Conservation (phyloP, 305 asterid species). For the Plantago rigida region DNA sequence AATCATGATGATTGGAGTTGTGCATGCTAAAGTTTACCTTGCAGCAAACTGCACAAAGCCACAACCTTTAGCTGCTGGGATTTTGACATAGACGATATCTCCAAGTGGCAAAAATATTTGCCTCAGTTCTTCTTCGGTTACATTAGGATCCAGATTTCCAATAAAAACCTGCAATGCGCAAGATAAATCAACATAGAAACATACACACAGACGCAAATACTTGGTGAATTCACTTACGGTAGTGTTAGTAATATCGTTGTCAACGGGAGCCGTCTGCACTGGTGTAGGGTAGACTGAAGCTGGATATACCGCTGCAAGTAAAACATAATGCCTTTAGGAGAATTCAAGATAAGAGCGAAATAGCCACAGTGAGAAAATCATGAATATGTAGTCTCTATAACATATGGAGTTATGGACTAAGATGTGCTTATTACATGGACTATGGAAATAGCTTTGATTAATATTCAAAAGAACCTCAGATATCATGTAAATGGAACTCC, state of each 20-base stretch:
- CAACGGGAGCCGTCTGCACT: constrained; percentile 57
- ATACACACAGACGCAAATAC: background rate
- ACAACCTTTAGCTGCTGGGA: constrained; percentile 73
- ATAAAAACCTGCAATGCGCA: constrained; percentile 51
- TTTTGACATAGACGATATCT: constrained; percentile 72
- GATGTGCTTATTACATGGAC: too few species aligned
- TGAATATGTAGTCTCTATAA: background rate
- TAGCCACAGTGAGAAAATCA: constrained; percentile 16
- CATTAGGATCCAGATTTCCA: constrained; percentile 73
- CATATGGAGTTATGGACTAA: too few species aligned
- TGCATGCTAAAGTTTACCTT: constrained; percentile 37
- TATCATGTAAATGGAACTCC: background rate
- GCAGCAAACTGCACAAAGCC: constrained; percentile 78
- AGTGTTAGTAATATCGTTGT: constrained; percentile 60
- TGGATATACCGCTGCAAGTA: constrained; percentile 59
- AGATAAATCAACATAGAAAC: constrained; percentile 22
- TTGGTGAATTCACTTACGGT: constrained; percentile 48
- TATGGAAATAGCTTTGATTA: constrained; percentile 3
- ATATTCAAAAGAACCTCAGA: constrained; percentile 12
- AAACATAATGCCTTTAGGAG: constrained; percentile 3
- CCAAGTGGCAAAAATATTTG: constrained; percentile 71
- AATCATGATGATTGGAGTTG: too few species aligned
- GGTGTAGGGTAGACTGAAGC: constrained; percentile 52
- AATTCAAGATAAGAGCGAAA: constrained; percentile 13
- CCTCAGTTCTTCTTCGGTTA: constrained; percentile 73